Evolutionary conservation across 306 rosid species (phyloP).

Genomic region (Fragaria nilgerrensis): DNA sequence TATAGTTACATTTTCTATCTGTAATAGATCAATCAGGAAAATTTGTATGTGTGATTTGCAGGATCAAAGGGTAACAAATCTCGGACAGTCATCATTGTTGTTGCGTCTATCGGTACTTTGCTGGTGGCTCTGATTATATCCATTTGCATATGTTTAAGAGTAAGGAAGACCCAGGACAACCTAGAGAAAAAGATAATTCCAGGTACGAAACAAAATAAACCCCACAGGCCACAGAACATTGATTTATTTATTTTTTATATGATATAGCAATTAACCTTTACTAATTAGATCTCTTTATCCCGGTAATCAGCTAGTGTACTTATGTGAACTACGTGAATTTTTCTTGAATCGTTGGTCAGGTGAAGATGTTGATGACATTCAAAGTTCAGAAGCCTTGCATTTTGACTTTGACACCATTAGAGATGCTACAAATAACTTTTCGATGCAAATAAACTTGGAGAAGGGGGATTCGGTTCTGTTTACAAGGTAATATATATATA

Average conservation of each 20-base stretch:
- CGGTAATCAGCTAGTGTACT: too few relatives aligned
- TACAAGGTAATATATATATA: constrained; percentile 38
- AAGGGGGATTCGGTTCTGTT: constrained; percentile 62
- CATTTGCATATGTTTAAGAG: constrained; percentile 22
- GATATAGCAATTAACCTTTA: too few relatives aligned
- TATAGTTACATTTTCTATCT: too few relatives aligned
- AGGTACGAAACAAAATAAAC: neutral
- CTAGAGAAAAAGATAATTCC: constrained; percentile 23
- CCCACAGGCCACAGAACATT: neutral
- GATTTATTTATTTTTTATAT: too few relatives aligned
- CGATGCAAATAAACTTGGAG: constrained; percentile 50
- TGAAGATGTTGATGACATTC: constrained; percentile 21
- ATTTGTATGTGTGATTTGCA: constrained; percentile 18
- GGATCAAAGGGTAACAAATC: constrained; percentile 26
- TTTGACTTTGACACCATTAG: constrained; percentile 32
- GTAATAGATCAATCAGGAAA: too few relatives aligned
- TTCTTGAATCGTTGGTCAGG: neutral
- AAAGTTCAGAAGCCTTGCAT: constrained; percentile 20
- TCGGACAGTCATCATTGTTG: constrained; percentile 10
- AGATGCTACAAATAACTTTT: constrained; percentile 42
- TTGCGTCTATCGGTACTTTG: constrained; percentile 23
- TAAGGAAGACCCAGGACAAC: constrained; percentile 10
- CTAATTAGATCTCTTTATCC: neutral
- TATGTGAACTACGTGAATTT: neutral
- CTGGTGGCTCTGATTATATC: constrained; percentile 13